Evolutionary conservation across 768 basidiomycete genomes (phyloP).

Genomic region (Phlegmacium glaucopus): DNA sequence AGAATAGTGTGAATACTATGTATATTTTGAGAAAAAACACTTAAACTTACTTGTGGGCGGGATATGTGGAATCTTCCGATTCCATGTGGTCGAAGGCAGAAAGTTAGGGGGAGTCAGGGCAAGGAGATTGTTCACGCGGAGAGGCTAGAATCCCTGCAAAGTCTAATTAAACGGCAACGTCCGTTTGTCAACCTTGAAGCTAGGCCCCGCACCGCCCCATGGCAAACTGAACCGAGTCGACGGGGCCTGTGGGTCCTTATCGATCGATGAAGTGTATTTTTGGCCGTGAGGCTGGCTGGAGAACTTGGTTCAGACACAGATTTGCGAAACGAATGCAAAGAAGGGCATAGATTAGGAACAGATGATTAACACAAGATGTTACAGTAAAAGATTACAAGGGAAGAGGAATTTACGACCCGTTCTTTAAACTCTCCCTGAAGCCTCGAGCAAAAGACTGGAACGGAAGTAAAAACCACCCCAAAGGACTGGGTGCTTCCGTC

Average conservation of each 20-base stretch:
- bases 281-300: background rate
- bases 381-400: conserved; percentile 1
- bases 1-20: background rate
- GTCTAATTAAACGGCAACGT: conserved; percentile 2
- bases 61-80: too few species aligned
- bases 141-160: background rate
- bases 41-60: too few species aligned
- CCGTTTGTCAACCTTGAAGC: conserved; percentile 1
- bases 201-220: background rate
- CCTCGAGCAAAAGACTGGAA: conserved; percentile 64
- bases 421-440: conserved; percentile 58
- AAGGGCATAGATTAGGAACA: background rate
- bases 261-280: too few species aligned
- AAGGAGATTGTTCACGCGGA: background rate
- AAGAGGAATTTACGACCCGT: conserved; percentile 13
- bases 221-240: background rate
- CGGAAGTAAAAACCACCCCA: conserved; percentile 62
- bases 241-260: background rate
- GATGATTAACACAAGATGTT: conserved; percentile 4
- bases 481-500: conserved; percentile 40
- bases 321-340: conserved; percentile 4
- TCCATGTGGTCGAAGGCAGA: background rate
- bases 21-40: too few species aligned
- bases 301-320: conserved; percentile 4
- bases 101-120: background rate